Evolutionary conservation across 75 land plant genomes (phyloP), one percentile per base, ranked within the genome.

Genomic region (Larix kaempferi): DNA sequence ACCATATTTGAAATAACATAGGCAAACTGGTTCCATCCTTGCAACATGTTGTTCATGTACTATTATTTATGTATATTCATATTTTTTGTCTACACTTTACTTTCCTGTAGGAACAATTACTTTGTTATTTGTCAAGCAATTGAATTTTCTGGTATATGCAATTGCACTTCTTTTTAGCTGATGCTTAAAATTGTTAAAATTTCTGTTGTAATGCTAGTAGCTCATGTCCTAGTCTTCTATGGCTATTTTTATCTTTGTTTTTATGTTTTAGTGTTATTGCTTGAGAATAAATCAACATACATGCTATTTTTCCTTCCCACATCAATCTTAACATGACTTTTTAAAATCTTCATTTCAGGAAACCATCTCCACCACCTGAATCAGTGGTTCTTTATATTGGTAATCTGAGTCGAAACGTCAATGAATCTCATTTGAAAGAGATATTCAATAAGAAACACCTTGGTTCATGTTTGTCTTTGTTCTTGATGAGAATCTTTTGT

Each of bases 361-460:
- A 93, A 82, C 63, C 83, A n/a, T 82, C 91, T 35, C 86, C 96
- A 23, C 74, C 80, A 21, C 79, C 77, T 37, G 99, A 92, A 56
- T 92, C 95, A 14, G 91, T 87, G 74, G 88, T 87, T 67, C 88
- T 96, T 57, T 87, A 88, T 71, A 65, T 95, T 76, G 92, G 89
- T 39, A 79, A 86, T 19, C 88, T 95, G 26, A 90, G 88, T 16
- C 91, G 98, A 79, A 94, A 95, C 91, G 98, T 95, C n/a, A 87
- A 95, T 84, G 98, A 96, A 80, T 93, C 87, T 56, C 99, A 96
- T 85, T 69, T 96, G 29, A 92, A 88, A 69, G 99, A 96, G 83
- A 94, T 96, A 56, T 96, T 96, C 75, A 73, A 98, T 96, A 78
- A 73, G 92, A 72, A 33, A 65, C 17, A 17, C 41, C 6, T 65